Percentiles rank a stretch among this genome's conserved stretches.
Evolutionary conservation across 495 filamentous ascomycete genomes (phyloP).

Genomic region (Cercophora samala): DNA sequence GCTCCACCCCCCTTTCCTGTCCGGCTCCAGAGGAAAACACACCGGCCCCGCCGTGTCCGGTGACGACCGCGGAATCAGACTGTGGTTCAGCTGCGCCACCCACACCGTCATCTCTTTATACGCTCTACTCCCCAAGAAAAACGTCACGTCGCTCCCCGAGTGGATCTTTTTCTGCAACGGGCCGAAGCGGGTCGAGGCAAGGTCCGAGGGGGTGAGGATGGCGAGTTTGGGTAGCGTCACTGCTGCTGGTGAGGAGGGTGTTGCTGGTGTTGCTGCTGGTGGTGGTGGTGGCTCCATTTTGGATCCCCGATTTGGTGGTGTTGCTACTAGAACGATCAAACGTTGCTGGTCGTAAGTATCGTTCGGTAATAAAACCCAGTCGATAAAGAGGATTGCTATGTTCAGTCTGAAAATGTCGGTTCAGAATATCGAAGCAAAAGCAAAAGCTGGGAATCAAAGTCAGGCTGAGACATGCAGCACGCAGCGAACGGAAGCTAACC

Average conservation of each 20-base stretch:
- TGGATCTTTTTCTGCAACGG: slow-evolving; percentile 74
- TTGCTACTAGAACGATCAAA: too few relatives aligned
- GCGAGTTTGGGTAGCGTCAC: slow-evolving; percentile 31
- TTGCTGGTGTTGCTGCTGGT: slow-evolving; percentile 1
- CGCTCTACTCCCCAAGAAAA: slow-evolving; percentile 72
- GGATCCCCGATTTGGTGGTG: too few relatives aligned
- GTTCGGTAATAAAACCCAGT: too few relatives aligned
- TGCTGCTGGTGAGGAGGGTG: neutral
- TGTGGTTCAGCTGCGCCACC: slow-evolving; percentile 80
- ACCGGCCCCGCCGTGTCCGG: slow-evolving; percentile 30
- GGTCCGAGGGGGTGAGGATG: slow-evolving; percentile 30
- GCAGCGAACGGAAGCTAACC: neutral
- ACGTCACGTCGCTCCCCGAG: slow-evolving; percentile 69
- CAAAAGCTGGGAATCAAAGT: neutral
- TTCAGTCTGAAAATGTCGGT: neutral
- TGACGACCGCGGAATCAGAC: slow-evolving; percentile 63
- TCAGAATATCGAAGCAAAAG: too few relatives aligned
- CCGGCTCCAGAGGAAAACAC: neutral
- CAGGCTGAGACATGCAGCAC: neutral
- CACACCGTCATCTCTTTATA: slow-evolving; percentile 85
- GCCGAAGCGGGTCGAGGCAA: slow-evolving; percentile 42
- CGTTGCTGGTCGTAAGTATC: too few relatives aligned
- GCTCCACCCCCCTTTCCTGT: slow-evolving; percentile 27
- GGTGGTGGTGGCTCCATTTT: slow-evolving; percentile 9
- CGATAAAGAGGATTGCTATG: neutral